Percentiles rank a stretch among this genome's conserved stretches.
phyloP scores from a whole-genome alignment of 1,139 yeast species.

The Candida glucosophila region DNA sequence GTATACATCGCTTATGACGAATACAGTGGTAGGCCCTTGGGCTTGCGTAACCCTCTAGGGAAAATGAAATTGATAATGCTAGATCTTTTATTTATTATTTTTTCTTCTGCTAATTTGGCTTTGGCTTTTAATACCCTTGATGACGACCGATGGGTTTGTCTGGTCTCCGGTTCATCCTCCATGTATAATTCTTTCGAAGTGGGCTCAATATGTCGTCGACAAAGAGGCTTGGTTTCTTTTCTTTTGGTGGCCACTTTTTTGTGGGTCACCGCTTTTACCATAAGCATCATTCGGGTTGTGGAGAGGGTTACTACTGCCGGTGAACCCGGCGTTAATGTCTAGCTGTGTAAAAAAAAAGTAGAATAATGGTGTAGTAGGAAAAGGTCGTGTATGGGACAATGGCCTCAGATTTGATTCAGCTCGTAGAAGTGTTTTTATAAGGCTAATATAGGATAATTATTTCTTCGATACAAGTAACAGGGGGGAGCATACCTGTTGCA shows the following conservation, averaged over 20 bases:
- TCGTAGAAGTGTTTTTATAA: too few relatives aligned
- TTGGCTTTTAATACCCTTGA: conserved; percentile 76
- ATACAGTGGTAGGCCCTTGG: conserved; percentile 84
- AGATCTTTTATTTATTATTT: conserved; percentile 82
- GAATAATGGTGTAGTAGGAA: too few relatives aligned
- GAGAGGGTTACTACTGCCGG: conserved; percentile 47
- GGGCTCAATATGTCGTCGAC: conserved; percentile 61
- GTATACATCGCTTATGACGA: conserved; percentile 84
- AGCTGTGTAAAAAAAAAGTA: too few relatives aligned
- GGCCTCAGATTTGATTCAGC: too few relatives aligned
- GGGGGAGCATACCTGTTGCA: too few relatives aligned
- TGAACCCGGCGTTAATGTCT: too few relatives aligned
- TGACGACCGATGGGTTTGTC: conserved; percentile 81
- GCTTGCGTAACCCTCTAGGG: conserved; percentile 73
- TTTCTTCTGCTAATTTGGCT: conserved; percentile 83
- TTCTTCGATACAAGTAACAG: too few relatives aligned
- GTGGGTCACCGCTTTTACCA: conserved; percentile 82
- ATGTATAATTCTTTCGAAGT: conserved; percentile 17
- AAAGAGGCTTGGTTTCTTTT: conserved; percentile 70
- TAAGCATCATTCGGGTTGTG: conserved; percentile 80
- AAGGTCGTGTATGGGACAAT: too few relatives aligned
- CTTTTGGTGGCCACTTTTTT: conserved; percentile 63
- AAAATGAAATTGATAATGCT: conserved; percentile 71
- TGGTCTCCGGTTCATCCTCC: conserved; percentile 16
- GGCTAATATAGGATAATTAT: too few relatives aligned